Base-by-base conservation (phyloP, 345 rosid genomes). In the Syzygium grande region DNA sequence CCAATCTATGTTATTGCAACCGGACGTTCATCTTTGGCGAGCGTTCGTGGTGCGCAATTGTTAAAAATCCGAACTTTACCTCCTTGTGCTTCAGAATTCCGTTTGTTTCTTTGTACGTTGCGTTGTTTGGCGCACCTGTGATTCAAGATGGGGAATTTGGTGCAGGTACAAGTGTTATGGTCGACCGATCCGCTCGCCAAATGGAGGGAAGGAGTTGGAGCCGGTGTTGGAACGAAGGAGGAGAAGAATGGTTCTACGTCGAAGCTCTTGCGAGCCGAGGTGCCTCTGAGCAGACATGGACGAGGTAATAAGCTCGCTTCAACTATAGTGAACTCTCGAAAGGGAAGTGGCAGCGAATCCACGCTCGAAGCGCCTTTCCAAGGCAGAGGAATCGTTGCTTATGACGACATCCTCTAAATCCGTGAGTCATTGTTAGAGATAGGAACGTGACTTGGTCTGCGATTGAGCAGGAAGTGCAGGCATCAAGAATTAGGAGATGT, bases 201-300 rank as follows among this genome's bases (percentile, higher is more conserved):
- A 73, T 96, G 98, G 98, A 93, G 90, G 89, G 97, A 95, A 87
- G 96, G 95, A 86, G 92, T 94, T 86, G 94, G 90, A 84, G 86
- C 29, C 52, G 93, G 90, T 51, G 89, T 85, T 8, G 90, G 89
- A 73, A 92, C 89, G 23, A 92, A 87, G 55, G 88, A 85, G 19
- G 92, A 87, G 68, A 79, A 53, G 49, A 51, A 63, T 43, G 90
- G 94, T 11, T 88, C 94, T 9, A 89, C 96, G 4, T 97, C 98
- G 9, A 96, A 94, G 93, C 97, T 97, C 56, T 58, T 95, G 87
- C 90, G 97, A 85, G 91, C 93, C 14, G 98, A 92, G 93, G 84
- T 93, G 87, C 96, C 99, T 1, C 88, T 97, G 85, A 92, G 99
- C 85, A 94, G 93, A 88, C 98, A 92, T 79, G 98, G 99, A 21